Evolutionary conservation across 192 early-diverging fungal genomes (phyloP).

Genomic region (Polychytrium aggregatum): DNA sequence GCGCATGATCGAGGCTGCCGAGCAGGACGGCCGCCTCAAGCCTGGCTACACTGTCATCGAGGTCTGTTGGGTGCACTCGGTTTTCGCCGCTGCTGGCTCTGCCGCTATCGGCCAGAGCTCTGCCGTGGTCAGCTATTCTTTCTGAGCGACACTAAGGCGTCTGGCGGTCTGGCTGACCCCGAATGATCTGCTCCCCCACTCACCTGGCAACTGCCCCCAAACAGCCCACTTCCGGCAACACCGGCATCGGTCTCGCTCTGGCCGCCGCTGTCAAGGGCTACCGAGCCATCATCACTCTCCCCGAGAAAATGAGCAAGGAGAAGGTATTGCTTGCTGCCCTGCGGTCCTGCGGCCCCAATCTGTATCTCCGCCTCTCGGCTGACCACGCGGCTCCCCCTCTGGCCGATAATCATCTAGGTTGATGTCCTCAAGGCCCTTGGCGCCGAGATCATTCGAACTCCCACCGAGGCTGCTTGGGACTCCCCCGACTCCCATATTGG

Average conservation of each 20-base stretch:
- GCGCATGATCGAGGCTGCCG: conserved; percentile 94
- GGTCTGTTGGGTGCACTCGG: conserved; percentile 14
- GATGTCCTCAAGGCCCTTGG: conserved; percentile 95
- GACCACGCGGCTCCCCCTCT: too few relatives aligned
- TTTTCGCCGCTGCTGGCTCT: too few relatives aligned
- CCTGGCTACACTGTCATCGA: conserved; percentile 95
- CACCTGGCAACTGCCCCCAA: neutral
- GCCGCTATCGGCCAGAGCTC: too few relatives aligned
- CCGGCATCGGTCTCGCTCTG: conserved; percentile 95
- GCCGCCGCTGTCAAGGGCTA: conserved; percentile 99
- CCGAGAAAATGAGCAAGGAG: conserved; percentile 99
- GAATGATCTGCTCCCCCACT: neutral
- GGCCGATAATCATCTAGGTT: too few relatives aligned
- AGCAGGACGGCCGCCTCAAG: conserved; percentile 77
- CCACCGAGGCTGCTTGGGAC: conserved; percentile 98
- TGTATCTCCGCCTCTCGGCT: too few relatives aligned
- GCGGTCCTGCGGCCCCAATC: too few relatives aligned
- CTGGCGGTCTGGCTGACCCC: neutral
- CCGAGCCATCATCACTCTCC: conserved; percentile 93
- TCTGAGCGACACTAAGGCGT: neutral
- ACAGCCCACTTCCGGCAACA: conserved; percentile 97
- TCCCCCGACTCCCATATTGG: conserved; percentile 96
- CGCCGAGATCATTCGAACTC: conserved; percentile 96
- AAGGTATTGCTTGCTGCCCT: too few relatives aligned
- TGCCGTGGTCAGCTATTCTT: conserved; percentile 2